Conservation (phyloP, 1,284 basidiomycete genomes). For the Cryptococcus amylolentus region DNA sequence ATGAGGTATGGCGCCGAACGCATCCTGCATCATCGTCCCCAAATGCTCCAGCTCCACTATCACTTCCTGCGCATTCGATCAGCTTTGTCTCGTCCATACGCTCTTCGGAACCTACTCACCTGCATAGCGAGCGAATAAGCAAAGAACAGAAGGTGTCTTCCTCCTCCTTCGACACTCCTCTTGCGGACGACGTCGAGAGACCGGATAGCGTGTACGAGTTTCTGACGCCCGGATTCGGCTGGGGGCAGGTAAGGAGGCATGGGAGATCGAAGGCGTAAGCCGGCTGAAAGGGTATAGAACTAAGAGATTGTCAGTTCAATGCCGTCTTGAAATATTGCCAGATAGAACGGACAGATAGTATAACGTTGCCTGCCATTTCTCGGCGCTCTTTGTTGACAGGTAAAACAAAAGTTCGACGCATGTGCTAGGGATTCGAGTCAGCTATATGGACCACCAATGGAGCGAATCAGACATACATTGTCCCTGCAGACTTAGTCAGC, state of each 20-base stretch:
- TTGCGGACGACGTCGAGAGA: conserved; percentile 75
- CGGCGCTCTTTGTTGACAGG: conserved; percentile 81
- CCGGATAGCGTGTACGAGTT: conserved; percentile 77
- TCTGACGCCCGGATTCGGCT: conserved; percentile 73
- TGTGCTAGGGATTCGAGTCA: conserved; percentile 16
- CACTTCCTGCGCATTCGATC: conserved; percentile 56
- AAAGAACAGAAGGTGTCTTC: conserved; percentile 83
- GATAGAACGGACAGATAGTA: conserved; percentile 59
- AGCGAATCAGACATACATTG: conserved; percentile 10
- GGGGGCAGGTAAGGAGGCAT: conserved; percentile 93
- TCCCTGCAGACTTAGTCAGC: conserved; percentile 17
- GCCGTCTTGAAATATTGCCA: background rate
- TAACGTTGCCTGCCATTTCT: conserved; percentile 86
- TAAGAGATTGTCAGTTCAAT: conserved; percentile 6
- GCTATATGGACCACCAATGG: background rate
- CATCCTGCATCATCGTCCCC: conserved; percentile 71
- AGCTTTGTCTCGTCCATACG: background rate
- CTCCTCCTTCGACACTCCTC: conserved; percentile 57
- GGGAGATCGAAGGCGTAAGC: conserved; percentile 83
- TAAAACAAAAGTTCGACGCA: conserved; percentile 78
- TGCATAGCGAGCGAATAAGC: conserved; percentile 88
- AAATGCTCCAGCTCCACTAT: conserved; percentile 80
- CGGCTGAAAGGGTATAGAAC: conserved; percentile 80
- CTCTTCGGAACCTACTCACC: conserved; percentile 21
- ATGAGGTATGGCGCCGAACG: conserved; percentile 76